A percentile compares a stretch with the other conserved stretches of the same genome.
Conservation (phyloP, 805 yeast species). For the Pichia paraexigua region DNA sequence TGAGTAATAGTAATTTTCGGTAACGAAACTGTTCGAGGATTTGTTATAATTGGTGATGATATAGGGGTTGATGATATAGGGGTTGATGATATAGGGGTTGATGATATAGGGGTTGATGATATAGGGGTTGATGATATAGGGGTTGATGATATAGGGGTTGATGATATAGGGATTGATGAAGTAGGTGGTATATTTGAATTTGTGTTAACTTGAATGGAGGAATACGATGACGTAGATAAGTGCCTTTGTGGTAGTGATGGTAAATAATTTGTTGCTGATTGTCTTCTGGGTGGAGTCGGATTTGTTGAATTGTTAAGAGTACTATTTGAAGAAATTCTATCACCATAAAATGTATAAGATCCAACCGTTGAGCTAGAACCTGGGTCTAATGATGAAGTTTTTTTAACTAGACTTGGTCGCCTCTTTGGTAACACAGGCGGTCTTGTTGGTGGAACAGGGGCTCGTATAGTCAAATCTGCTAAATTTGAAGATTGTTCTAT, state of each 20-base stretch:
- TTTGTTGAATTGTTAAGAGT: background rate
- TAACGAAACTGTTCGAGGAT: background rate
- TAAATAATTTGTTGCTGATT: background rate
- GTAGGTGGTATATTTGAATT: background rate
- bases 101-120: background rate
- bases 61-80: background rate
- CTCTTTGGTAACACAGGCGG: background rate
- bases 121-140: background rate
- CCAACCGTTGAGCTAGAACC: constrained; percentile 5
- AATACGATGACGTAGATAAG: background rate
- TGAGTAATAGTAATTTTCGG: constrained; percentile 1
- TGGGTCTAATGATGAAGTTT: constrained; percentile 2
- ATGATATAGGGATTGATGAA: background rate
- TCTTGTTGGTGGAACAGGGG: background rate
- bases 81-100: background rate
- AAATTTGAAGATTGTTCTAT: background rate
- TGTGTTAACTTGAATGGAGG: background rate
- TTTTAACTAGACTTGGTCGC: background rate
- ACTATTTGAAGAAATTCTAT: background rate
- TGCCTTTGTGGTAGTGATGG: background rate
- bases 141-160: background rate
- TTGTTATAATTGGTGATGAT: background rate
- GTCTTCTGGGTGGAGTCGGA: background rate
- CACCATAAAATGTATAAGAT: background rate
- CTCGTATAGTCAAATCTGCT: background rate